These are phyloP conservation scores for Cantharellus cinnabarinus DNA, from an alignment of 768 basidiomycete species.

Conservation along the genomic window DNA sequence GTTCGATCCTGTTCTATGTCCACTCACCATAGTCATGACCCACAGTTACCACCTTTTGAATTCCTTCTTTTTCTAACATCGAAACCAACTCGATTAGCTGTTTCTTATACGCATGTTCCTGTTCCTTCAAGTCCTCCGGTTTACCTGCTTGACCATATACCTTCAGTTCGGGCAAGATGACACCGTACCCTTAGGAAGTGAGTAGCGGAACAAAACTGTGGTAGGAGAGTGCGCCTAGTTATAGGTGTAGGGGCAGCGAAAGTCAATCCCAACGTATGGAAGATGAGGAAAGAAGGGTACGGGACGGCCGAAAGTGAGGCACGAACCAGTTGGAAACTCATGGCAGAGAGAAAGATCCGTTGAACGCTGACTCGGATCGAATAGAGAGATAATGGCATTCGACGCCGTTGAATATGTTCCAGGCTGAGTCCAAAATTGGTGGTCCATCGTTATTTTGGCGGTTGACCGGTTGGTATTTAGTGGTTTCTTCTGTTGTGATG, in stretches of 20 bases:
- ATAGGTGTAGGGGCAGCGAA: too few relatives aligned
- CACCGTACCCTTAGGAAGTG: constrained; percentile 29
- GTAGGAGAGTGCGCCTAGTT: neutral
- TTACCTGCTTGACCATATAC: constrained; percentile 52
- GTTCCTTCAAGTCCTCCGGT: constrained; percentile 27
- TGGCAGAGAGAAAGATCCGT: neutral
- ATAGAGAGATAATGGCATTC: neutral
- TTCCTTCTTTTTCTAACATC: constrained; percentile 28
- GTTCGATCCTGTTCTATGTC: too few relatives aligned
- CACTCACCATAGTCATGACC: constrained; percentile 62
- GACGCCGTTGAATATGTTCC: neutral
- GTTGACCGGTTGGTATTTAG: too few relatives aligned
- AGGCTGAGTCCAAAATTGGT: too few relatives aligned
- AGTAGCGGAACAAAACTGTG: neutral
- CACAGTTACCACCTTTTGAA: constrained; percentile 26
- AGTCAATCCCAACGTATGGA: neutral
- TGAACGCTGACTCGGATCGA: neutral
- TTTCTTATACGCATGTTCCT: constrained; percentile 33
- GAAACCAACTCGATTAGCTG: constrained; percentile 43
- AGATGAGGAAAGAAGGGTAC: neutral
- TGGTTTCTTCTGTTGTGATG: too few relatives aligned
- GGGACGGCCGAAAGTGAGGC: neutral
- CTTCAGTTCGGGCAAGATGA: constrained; percentile 29
- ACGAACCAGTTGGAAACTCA: neutral
- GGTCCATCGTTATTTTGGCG: too few relatives aligned